phyloP scores from a whole-genome alignment of 2,329 filamentous ascomycete genomes.

The Neofusicoccum sp. region DNA sequence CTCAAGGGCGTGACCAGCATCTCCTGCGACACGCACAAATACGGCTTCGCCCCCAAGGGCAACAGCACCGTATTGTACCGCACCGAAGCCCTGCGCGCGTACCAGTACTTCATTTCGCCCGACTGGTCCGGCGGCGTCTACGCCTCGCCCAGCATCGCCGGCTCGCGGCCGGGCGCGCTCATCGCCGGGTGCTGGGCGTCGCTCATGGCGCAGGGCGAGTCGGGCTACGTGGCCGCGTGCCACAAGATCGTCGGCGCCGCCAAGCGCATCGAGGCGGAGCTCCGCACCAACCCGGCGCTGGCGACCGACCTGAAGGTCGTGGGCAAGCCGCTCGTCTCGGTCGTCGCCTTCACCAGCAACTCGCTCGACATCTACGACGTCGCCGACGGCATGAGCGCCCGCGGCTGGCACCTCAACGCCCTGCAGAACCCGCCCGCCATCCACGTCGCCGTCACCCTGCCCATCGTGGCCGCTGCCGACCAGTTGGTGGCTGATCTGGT shows the following conservation, averaged over 20 bases:
- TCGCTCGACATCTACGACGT: constrained; percentile 93
- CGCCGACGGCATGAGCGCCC: constrained; percentile 78
- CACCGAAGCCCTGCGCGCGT: constrained; percentile 70
- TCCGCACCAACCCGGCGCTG: constrained; percentile 67
- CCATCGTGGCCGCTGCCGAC: constrained; percentile 78
- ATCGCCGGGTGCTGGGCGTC: constrained; percentile 96
- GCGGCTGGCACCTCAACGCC: constrained; percentile 94
- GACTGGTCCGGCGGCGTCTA: constrained; percentile 97
- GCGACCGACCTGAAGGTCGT: constrained; percentile 73
- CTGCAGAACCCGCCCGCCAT: constrained; percentile 89
- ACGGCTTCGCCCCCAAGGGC: constrained; percentile 96
- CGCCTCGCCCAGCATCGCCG: constrained; percentile 86
- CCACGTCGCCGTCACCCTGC: constrained; percentile 89
- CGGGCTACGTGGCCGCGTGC: constrained; percentile 84
- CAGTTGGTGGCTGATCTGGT: constrained; percentile 69
- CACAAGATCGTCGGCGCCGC: constrained; percentile 82
- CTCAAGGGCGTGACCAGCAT: constrained; percentile 93
- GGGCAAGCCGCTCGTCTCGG: constrained; percentile 82
- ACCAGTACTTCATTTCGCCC: constrained; percentile 95
- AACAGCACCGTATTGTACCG: constrained; percentile 94
- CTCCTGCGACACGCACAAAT: constrained; percentile 97
- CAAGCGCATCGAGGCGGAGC: constrained; percentile 74
- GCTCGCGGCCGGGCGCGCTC: constrained; percentile 85
- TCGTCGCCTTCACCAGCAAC: constrained; percentile 81
- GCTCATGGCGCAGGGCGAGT: constrained; percentile 82